Percentiles rank a stretch among this genome's conserved stretches.
phyloP scores from a whole-genome alignment of 2,329 filamentous ascomycete species.

The Aspergillus sp. region DNA sequence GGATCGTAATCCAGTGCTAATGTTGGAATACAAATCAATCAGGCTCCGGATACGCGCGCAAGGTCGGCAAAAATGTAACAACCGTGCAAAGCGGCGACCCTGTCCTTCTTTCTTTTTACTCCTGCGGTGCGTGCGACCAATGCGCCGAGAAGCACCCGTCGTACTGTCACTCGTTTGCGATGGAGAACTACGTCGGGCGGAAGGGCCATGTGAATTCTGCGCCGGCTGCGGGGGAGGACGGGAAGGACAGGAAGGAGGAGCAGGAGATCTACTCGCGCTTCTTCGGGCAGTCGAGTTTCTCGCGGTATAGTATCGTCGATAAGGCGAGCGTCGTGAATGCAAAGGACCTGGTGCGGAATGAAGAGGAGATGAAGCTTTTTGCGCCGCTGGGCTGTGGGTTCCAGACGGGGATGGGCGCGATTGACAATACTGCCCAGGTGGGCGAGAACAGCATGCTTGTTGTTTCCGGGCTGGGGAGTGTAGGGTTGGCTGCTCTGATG shows the following conservation, averaged over 20 bases:
- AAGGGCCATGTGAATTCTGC: neutral
- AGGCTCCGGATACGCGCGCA: conserved; percentile 20
- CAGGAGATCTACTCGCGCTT: conserved; percentile 14
- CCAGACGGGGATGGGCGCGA: conserved; percentile 35
- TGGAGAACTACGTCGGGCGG: conserved; percentile 13
- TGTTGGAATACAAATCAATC: neutral
- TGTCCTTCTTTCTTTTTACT: conserved; percentile 37
- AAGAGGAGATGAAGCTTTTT: conserved; percentile 21
- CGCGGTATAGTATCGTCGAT: conserved; percentile 23
- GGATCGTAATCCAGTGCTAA: neutral
- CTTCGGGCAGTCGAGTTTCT: conserved; percentile 34
- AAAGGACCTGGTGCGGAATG: conserved; percentile 18
- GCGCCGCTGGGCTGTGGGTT: conserved; percentile 31
- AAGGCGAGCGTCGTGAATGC: conserved; percentile 13
- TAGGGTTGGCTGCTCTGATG: conserved; percentile 50
- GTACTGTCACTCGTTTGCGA: conserved; percentile 26
- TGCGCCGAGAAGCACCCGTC: conserved; percentile 29
- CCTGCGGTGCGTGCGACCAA: conserved; percentile 32
- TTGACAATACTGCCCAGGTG: conserved; percentile 42
- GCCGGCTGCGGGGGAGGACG: neutral
- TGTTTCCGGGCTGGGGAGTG: conserved; percentile 48
- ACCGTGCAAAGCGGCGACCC: conserved; percentile 18
- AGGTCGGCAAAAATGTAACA: conserved; percentile 17
- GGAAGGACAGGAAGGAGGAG: neutral
- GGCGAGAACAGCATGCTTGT: conserved; percentile 38